Evolutionary conservation across 2,329 filamentous ascomycete genomes (phyloP).

Genomic region (Berkeleyomyces basicola): DNA sequence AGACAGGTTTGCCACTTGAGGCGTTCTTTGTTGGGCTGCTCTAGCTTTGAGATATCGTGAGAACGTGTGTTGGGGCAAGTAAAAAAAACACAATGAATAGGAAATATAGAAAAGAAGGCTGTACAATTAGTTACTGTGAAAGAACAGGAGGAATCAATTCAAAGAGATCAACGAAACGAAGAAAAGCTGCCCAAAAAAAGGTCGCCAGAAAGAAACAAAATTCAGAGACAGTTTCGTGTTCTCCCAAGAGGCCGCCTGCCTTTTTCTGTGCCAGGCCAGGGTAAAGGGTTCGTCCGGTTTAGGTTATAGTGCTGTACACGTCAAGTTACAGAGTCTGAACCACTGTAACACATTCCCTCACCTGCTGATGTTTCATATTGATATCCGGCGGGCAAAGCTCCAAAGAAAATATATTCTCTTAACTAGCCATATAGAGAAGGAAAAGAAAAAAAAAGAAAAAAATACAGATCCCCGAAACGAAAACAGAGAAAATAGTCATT

Average conservation of each 20-base stretch:
- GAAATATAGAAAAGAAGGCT: too few relatives aligned
- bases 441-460: constrained; percentile 6
- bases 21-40: neutral
- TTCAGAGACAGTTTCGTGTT: too few relatives aligned
- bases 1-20: neutral
- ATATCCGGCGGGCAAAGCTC: neutral
- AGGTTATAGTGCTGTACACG: neutral
- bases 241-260: neutral
- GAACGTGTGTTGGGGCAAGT: neutral
- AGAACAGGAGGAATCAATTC: too few relatives aligned
- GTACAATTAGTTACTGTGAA: too few relatives aligned
- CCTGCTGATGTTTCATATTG: neutral
- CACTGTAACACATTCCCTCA: neutral
- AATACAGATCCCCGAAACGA: neutral
- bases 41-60: neutral
- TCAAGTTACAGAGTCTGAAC: neutral
- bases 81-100: neutral
- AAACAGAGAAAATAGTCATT: neutral
- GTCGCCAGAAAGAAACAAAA: neutral
- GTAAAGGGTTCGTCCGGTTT: neutral
- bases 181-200: neutral
- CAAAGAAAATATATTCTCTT: neutral
- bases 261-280: too few relatives aligned
- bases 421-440: neutral
- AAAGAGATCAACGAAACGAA: too few relatives aligned